Evolutionary conservation across 1,284 basidiomycete genomes (phyloP).

Genomic region (Trametes sp.): DNA sequence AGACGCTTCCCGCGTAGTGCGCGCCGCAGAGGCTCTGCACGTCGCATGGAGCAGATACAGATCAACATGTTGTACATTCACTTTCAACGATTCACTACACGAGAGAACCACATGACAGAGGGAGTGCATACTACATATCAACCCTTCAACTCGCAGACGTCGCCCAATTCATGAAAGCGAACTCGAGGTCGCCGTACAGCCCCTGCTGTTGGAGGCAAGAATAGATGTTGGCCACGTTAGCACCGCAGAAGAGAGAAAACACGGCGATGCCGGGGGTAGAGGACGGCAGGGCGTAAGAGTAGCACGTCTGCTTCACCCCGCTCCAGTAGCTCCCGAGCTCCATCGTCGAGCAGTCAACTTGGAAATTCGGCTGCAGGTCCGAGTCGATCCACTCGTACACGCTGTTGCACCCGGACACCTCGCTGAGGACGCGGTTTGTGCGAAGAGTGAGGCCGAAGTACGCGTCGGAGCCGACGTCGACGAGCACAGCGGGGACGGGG

Average conservation of each 20-base stretch:
- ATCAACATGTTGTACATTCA: no score
- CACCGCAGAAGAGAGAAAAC: constrained; percentile 1
- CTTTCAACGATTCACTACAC: no score
- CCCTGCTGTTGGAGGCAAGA: constrained; percentile 13
- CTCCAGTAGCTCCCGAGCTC: constrained; percentile 19
- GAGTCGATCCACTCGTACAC: constrained; percentile 1
- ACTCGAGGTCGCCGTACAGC: not conserved
- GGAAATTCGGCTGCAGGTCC: not conserved
- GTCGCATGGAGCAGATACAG: no score
- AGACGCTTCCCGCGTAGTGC: no score
- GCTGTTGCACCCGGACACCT: not conserved
- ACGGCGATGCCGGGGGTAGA: not conserved
- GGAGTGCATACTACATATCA: no score
- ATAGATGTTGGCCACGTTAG: constrained; percentile 9
- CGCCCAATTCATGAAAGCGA: constrained; percentile 15
- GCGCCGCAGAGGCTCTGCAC: no score
- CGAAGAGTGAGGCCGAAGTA: constrained; percentile 13
- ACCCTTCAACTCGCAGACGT: no score
- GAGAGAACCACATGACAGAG: no score
- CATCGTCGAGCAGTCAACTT: constrained; percentile 13
- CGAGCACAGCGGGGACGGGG: not conserved
- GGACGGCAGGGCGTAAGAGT: not conserved
- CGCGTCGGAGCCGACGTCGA: constrained; percentile 13
- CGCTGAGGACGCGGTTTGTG: not conserved
- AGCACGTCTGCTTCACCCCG: constrained; percentile 18